Conservation (phyloP, 2,329 filamentous ascomycete genomes). For the Apiospora koreana region DNA sequence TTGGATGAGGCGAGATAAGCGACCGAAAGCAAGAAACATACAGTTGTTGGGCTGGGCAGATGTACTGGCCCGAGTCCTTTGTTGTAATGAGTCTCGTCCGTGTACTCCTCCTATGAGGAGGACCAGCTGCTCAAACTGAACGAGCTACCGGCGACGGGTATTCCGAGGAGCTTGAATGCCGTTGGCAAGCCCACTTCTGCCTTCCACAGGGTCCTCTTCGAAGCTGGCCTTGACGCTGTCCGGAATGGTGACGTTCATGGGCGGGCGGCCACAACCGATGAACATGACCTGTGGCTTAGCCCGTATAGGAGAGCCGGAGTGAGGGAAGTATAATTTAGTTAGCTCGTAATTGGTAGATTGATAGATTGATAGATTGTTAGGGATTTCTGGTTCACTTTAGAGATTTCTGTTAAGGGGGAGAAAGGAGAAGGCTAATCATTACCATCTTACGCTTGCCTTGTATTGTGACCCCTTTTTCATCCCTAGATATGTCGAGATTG, state of each 20-base stretch:
- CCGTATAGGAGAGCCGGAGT: not conserved
- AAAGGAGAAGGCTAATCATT: not conserved
- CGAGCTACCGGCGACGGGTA: not conserved
- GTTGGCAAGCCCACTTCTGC: not conserved
- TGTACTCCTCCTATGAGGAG: not conserved
- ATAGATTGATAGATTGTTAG: not conserved
- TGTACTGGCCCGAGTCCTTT: not conserved
- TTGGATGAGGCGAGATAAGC: not conserved
- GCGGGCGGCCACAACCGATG: not conserved
- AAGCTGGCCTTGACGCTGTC: not conserved
- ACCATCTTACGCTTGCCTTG: not conserved
- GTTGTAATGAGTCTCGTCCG: not conserved
- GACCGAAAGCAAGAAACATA: not conserved
- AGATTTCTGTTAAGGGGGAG: not conserved
- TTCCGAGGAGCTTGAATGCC: not conserved
- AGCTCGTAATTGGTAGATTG: not conserved
- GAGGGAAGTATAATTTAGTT: not conserved
- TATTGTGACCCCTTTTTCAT: not conserved
- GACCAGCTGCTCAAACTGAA: not conserved
- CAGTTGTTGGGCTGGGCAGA: not conserved
- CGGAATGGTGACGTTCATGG: not conserved
- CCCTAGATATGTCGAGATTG: not conserved
- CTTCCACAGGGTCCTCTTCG: not conserved
- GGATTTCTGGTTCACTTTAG: not conserved
- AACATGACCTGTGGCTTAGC: not conserved